phyloP scores from a whole-genome alignment of 208 protist species.

The Acanthamoeba royreba region DNA sequence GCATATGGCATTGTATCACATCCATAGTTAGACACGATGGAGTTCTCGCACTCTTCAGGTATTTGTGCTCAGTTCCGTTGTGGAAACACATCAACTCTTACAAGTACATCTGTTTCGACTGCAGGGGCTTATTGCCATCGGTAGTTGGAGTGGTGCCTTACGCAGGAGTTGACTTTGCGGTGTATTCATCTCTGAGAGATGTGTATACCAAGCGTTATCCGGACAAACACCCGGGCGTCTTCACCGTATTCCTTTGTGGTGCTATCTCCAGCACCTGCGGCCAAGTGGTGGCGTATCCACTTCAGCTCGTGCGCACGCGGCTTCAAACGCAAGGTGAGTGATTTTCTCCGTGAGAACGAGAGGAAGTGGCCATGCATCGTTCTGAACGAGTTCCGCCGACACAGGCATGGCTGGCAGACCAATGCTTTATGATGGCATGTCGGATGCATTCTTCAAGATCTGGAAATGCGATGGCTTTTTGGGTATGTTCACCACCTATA shows the following conservation, averaged over 20 bases:
- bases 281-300: constrained; percentile 33
- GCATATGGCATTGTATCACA: background rate
- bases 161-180: constrained; percentile 44
- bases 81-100: too few species aligned
- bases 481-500: background rate
- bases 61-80: background rate
- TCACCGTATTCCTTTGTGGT: constrained; percentile 35
- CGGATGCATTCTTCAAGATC: constrained; percentile 21
- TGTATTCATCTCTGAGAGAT: constrained; percentile 36
- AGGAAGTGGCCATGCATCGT: background rate
- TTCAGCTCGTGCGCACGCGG: constrained; percentile 31
- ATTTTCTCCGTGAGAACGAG: background rate
- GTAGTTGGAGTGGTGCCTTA: constrained; percentile 45
- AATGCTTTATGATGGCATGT: constrained; percentile 31
- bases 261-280: constrained; percentile 42
- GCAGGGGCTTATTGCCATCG: constrained; percentile 8
- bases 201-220: background rate
- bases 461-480: constrained; percentile 17
- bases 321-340: constrained; percentile 3
- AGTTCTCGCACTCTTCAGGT: background rate
- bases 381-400: background rate
- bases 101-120: too few species aligned
- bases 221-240: background rate
- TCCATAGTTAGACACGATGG: background rate
- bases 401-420: constrained; percentile 17